phyloP scores from a whole-genome alignment of 2,329 filamentous ascomycete genomes.

The Ceratocystis lukuohia region DNA sequence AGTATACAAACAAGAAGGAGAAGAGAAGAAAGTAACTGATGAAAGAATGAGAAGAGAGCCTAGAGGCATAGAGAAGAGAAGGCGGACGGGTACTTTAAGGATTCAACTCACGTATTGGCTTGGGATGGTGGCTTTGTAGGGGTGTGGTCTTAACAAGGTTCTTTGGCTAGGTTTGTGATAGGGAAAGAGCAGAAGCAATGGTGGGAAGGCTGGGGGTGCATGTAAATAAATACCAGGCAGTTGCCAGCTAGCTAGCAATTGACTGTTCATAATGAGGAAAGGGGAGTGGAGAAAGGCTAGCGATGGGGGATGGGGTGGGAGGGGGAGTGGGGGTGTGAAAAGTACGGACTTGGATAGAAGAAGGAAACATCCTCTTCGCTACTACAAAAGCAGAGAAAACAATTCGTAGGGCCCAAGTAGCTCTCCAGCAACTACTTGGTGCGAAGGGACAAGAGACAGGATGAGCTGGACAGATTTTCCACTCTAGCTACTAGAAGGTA shows the following conservation, averaged over 20 bases:
- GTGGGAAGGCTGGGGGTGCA: constrained; percentile 1
- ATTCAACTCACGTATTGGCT: neutral
- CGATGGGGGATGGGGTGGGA: neutral
- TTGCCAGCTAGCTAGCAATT: neutral
- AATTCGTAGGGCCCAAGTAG: neutral
- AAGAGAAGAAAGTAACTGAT: neutral
- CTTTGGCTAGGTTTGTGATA: neutral
- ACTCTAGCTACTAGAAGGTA: neutral
- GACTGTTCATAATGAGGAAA: neutral
- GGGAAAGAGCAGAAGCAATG: neutral
- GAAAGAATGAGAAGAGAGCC: neutral
- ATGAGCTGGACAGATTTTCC: neutral
- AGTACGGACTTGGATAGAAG: neutral
- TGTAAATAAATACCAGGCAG: neutral
- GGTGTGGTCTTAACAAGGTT: neutral
- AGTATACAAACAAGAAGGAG: neutral
- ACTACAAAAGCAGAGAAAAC: neutral
- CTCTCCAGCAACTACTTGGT: neutral
- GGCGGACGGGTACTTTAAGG: constrained; percentile 4
- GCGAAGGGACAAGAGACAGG: neutral
- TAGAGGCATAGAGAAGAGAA: neutral
- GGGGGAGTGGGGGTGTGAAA: neutral
- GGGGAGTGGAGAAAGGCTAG: neutral
- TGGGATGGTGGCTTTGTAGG: neutral
- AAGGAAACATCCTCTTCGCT: neutral